These are phyloP conservation scores for Arabidopsis lyrata DNA, from an alignment of 441 rosid genomes.

Conservation along the genomic window DNA sequence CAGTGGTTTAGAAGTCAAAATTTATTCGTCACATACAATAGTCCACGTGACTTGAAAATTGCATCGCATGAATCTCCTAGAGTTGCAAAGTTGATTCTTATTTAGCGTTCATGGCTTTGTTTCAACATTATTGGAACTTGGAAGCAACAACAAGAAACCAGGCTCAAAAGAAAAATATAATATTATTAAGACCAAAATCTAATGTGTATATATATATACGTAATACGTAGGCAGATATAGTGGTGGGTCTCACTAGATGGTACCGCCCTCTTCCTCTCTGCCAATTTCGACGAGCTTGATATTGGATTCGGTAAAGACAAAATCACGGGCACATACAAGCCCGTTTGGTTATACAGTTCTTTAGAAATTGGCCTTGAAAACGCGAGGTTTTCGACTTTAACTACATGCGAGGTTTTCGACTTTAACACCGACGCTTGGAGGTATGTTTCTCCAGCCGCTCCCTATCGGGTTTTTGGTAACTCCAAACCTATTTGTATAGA, in stretches of 20 bases:
- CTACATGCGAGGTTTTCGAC: not conserved
- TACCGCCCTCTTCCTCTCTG: constrained; percentile 8
- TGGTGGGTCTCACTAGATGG: constrained; percentile 37
- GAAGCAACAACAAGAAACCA: constrained; percentile 2
- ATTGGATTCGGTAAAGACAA: not conserved
- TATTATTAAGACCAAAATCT: too few relatives aligned
- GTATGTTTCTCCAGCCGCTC: not conserved
- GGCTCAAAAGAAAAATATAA: too few relatives aligned
- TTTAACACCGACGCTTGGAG: not conserved
- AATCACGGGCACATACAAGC: not conserved
- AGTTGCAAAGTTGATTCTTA: too few relatives aligned
- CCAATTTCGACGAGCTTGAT: not conserved
- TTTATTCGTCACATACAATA: too few relatives aligned
- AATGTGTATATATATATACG: too few relatives aligned
- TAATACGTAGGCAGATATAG: too few relatives aligned
- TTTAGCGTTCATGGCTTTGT: too few relatives aligned
- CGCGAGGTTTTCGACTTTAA: not conserved
- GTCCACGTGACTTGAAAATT: too few relatives aligned
- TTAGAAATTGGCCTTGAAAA: not conserved
- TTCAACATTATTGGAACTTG: too few relatives aligned
- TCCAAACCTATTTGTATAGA: not conserved
- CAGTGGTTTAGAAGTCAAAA: too few relatives aligned
- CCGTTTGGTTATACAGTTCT: not conserved
- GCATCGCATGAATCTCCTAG: too few relatives aligned
- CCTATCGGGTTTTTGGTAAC: not conserved